phyloP scores from a whole-genome alignment of 2,329 filamentous ascomycete genomes.

The Aspergillus bombycis region DNA sequence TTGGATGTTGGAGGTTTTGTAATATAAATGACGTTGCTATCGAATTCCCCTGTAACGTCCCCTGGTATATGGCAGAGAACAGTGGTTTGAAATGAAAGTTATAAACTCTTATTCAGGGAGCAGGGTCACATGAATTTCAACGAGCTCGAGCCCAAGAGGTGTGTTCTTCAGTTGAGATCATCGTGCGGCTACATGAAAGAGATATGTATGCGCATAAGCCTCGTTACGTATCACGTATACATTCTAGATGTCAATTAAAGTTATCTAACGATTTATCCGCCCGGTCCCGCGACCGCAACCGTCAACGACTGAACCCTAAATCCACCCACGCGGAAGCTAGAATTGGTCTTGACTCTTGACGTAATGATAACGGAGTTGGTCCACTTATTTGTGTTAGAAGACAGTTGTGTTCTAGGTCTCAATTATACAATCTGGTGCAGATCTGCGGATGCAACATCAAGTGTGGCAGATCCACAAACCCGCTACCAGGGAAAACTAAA shows the following conservation, averaged over 20 bases:
- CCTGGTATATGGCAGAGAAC: not conserved
- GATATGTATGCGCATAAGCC: not conserved
- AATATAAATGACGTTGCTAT: too few species aligned
- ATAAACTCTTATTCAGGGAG: not conserved
- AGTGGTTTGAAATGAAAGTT: not conserved
- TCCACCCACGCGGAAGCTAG: not conserved
- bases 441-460: too few species aligned
- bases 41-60: not conserved
- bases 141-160: not conserved
- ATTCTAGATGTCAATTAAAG: not conserved
- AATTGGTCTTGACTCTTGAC: not conserved
- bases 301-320: not conserved
- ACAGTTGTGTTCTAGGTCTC: not conserved
- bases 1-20: not conserved
- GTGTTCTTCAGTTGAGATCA: not conserved
- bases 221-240: not conserved
- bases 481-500: not conserved
- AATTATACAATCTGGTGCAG: not conserved
- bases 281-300: not conserved
- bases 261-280: not conserved
- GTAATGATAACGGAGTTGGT: not conserved
- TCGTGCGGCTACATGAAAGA: not conserved
- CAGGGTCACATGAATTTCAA: not conserved
- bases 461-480: not conserved
- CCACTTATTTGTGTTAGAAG: not conserved